These are phyloP conservation scores for Yarrowia osloensis DNA, from an alignment of 805 yeast species.

Conservation along the genomic window DNA sequence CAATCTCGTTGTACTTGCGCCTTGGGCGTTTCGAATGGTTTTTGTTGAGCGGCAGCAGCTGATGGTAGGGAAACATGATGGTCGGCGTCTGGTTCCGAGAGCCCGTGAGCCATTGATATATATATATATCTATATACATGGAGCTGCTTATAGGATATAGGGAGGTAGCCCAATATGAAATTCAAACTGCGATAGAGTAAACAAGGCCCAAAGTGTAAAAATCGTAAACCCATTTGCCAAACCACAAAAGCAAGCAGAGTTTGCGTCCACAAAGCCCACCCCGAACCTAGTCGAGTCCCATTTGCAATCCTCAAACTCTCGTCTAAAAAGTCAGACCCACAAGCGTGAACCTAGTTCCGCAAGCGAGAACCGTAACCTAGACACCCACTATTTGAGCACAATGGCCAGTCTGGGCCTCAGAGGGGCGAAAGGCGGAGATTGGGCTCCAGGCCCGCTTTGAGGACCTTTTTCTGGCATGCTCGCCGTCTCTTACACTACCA, in stretches of 20 bases:
- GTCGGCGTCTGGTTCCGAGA: not conserved
- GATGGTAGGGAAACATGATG: constrained; percentile 15
- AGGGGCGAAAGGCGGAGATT: not conserved
- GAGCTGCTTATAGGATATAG: constrained; percentile 23
- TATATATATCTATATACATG: constrained; percentile 15
- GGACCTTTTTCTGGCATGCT: not conserved
- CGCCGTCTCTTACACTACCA: too few species aligned
- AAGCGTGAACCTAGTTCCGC: constrained; percentile 26
- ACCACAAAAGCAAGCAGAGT: not conserved
- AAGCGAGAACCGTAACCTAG: constrained; percentile 19
- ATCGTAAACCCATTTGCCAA: not conserved
- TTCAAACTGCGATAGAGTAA: constrained; percentile 15
- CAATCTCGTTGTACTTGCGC: constrained; percentile 57
- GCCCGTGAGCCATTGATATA: not conserved
- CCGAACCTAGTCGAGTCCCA: not conserved
- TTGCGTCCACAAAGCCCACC: not conserved
- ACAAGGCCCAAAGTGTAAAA: constrained; percentile 9
- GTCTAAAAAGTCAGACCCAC: not conserved
- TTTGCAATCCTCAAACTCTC: not conserved
- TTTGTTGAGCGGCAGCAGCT: constrained; percentile 27
- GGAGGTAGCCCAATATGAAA: constrained; percentile 29
- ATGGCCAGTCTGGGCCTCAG: constrained; percentile 3
- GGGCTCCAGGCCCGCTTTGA: not conserved
- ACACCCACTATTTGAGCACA: not conserved
- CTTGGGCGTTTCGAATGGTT: constrained; percentile 49